phyloP scores from a whole-genome alignment of 345 rosid species.

The Pugionium cornutum region DNA sequence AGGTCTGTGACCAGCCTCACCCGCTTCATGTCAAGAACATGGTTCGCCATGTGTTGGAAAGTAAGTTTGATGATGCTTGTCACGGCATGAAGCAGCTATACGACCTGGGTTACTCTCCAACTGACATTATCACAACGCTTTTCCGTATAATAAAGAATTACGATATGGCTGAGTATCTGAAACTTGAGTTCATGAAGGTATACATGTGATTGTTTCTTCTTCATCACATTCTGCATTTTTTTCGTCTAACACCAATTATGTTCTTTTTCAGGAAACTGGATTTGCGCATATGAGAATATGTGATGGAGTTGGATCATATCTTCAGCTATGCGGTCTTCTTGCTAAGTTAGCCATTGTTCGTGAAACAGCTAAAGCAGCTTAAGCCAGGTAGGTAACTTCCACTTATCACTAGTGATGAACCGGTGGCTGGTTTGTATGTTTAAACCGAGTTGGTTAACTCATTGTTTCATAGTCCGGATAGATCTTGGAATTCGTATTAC shows the following conservation, averaged over 20 bases:
- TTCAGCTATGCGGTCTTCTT: slow-evolving; percentile 89
- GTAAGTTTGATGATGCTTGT: slow-evolving; percentile 88
- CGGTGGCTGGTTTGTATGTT: slow-evolving; percentile 23
- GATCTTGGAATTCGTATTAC: slow-evolving; percentile 18
- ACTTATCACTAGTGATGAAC: slow-evolving; percentile 10
- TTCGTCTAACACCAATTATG: background rate
- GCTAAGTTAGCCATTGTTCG: slow-evolving; percentile 79
- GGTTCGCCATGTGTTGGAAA: slow-evolving; percentile 76
- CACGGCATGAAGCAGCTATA: slow-evolving; percentile 85
- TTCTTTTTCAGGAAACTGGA: slow-evolving; percentile 75
- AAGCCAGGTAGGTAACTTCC: slow-evolving; percentile 24
- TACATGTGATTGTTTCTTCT: background rate
- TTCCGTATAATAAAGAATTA: slow-evolving; percentile 88
- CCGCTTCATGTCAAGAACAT: slow-evolving; percentile 93
- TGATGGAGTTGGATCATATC: slow-evolving; percentile 96
- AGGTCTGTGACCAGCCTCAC: slow-evolving; percentile 99
- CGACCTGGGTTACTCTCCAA: slow-evolving; percentile 91
- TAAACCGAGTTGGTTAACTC: slow-evolving; percentile 1
- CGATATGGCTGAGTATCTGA: slow-evolving; percentile 91
- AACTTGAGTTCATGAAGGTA: slow-evolving; percentile 97
- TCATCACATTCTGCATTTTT: background rate
- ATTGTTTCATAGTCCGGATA: background rate
- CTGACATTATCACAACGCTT: slow-evolving; percentile 92
- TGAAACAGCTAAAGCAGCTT: slow-evolving; percentile 76
- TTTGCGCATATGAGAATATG: slow-evolving; percentile 97